phyloP scores from a whole-genome alignment of 192 early-diverging fungal genomes.

The Mortierella claussenii region DNA sequence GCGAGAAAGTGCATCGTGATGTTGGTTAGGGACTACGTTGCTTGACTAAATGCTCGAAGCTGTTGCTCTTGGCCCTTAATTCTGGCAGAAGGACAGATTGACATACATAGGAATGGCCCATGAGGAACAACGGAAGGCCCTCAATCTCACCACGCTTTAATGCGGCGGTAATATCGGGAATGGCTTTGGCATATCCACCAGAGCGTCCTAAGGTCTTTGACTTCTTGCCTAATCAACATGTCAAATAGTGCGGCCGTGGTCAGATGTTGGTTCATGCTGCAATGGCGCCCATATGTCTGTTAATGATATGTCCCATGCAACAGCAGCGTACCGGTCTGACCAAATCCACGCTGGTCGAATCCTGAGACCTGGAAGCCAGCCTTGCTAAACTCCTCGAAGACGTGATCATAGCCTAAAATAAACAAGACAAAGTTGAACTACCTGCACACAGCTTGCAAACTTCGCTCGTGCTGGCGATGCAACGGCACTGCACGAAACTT shows the following conservation, averaged over 20 bases:
- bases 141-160: constrained; percentile 43
- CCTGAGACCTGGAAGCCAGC: constrained; percentile 65
- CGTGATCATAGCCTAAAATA: constrained; percentile 60
- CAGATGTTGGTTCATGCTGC: too few species aligned
- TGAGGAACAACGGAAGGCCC: constrained; percentile 60
- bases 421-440: too few species aligned
- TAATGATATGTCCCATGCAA: too few species aligned
- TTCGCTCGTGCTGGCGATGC: too few species aligned
- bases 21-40: too few species aligned
- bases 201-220: constrained; percentile 57
- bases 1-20: too few species aligned
- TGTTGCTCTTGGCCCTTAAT: too few species aligned
- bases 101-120: constrained; percentile 65
- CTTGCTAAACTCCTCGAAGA: constrained; percentile 64
- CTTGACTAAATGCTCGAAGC: too few species aligned
- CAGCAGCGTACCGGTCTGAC: constrained; percentile 57
- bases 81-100: not conserved
- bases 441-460: too few species aligned
- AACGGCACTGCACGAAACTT: too few species aligned
- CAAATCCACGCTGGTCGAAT: constrained; percentile 77
- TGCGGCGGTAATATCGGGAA: constrained; percentile 62
- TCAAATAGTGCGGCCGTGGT: too few species aligned
- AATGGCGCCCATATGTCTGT: too few species aligned
- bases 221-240: constrained; percentile 42
- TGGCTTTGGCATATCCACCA: constrained; percentile 57